Base-by-base conservation (phyloP, 1,139 yeast species). In the Diutina catenulata region DNA sequence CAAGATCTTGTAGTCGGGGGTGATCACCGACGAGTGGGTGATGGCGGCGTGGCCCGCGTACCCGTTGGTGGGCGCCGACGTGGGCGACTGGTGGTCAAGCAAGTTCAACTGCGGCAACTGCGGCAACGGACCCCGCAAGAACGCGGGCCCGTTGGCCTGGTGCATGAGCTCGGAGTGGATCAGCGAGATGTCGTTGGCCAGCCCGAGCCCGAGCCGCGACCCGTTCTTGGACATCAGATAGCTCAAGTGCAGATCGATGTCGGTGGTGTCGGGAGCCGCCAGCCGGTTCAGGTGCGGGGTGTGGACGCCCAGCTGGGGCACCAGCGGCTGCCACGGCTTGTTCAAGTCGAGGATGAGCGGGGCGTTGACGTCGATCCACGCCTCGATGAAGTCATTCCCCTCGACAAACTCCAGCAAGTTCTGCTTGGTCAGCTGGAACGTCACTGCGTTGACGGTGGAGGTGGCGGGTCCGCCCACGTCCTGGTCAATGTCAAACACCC, bases 151-250 rank as follows among this genome's bases (percentile, higher is more conserved):
- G 10, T 21, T 21, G 5, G 25, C 9, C 14, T 25, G 28, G 14
- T 35, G 35, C 19, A 51, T 41, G 21, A 55, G 49, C 19, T 64
- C 71, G 3, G 69, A 61, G 42, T 64, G 68, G 38, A 66, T 66
- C 5, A 69, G 62, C 5, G 59, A 53, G 19, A 66, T 65, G 43
- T 66, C 72, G 31, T 59, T 61, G 10, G 64, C 62, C 11, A 57
- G 62, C 7, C 72, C 72, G 36, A 66, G 50, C 1, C 72, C 72
- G 20, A 60, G 47, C 3, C 22, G 22, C 35, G 21, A 25, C 3
- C 55, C 50, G 24, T 42, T 33, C 9, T 25, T 8, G 9, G 33
- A 18, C 25, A 15, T 14, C 5, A n/a, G n/a, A n/a, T 28, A 22
- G 19, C 25, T 19, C 21, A 43, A 36, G 2, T 45, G 51, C 28